phyloP scores from a whole-genome alignment of 805 yeast genomes.

The Candida fluviatilis region DNA sequence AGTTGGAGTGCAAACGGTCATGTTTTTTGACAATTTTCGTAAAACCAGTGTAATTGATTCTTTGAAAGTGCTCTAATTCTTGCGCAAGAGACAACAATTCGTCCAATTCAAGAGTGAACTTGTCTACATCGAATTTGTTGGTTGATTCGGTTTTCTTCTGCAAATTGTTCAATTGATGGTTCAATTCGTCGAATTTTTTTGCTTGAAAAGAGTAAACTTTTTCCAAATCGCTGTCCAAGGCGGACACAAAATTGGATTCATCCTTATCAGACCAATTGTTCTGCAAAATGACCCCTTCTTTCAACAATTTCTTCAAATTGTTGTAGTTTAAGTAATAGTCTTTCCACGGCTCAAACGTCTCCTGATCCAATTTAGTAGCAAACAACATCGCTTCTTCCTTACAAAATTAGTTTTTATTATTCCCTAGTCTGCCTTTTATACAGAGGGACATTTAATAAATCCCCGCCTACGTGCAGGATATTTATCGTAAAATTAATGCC shows the following conservation, averaged over 20 bases:
- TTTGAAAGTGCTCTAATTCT: constrained; percentile 83
- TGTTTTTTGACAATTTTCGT: constrained; percentile 93
- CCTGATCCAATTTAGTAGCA: constrained; percentile 77
- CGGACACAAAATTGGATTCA: constrained; percentile 64
- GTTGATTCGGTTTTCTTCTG: constrained; percentile 52
- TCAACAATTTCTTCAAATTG: constrained; percentile 58
- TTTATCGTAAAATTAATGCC: too few relatives aligned
- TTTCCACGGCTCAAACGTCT: constrained; percentile 87
- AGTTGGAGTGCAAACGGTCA: constrained; percentile 82
- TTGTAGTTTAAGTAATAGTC: constrained; percentile 65
- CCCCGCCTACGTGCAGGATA: too few relatives aligned
- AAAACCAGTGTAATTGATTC: constrained; percentile 93
- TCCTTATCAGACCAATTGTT: constrained; percentile 65
- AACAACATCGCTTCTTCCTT: constrained; percentile 77
- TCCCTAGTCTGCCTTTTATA: too few relatives aligned
- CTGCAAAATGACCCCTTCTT: constrained; percentile 55
- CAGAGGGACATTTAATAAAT: too few relatives aligned
- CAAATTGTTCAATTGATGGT: constrained; percentile 56
- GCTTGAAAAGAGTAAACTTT: constrained; percentile 73
- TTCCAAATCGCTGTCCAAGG: constrained; percentile 65
- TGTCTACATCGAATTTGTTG: constrained; percentile 48
- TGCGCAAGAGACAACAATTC: constrained; percentile 69
- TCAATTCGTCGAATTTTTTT: constrained; percentile 63
- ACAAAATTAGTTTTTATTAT: too few relatives aligned
- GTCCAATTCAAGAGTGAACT: constrained; percentile 69